A percentile compares a stretch with the other conserved stretches of the same genome.
phyloP scores from a whole-genome alignment of 2,329 filamentous ascomycete genomes.

The Aureobasidium melanogenum region DNA sequence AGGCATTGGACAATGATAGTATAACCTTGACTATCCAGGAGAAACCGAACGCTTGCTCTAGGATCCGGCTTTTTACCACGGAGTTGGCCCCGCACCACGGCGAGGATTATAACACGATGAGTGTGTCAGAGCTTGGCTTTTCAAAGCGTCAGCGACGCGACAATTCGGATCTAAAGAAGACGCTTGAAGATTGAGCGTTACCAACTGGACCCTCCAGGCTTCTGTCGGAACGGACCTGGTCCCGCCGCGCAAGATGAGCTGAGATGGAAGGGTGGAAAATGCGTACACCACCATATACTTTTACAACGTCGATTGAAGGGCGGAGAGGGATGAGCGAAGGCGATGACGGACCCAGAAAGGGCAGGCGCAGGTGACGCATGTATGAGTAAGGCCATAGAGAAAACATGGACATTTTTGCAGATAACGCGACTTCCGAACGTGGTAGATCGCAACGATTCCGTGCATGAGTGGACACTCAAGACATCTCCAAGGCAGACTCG shows the following conservation, averaged over 20 bases:
- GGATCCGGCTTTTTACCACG: conserved; percentile 8
- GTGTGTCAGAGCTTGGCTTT: conserved; percentile 1
- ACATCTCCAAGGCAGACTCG: neutral
- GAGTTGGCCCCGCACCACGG: conserved; percentile 2
- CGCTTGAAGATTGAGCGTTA: neutral
- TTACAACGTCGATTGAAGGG: neutral
- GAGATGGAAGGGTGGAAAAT: neutral
- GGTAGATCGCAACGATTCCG: neutral
- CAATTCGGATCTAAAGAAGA: neutral
- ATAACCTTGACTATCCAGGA: neutral
- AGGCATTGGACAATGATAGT: neutral
- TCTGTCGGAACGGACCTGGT: neutral
- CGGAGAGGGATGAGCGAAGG: neutral
- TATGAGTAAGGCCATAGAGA: neutral
- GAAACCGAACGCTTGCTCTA: neutral
- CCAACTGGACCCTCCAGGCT: neutral
- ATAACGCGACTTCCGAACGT: neutral
- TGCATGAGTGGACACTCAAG: neutral
- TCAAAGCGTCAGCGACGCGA: conserved; percentile 2
- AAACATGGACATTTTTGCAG: neutral
- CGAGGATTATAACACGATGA: neutral
- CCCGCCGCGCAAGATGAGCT: neutral
- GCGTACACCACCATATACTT: neutral
- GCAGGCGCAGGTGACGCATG: neutral
- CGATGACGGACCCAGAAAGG: neutral